These are phyloP conservation scores for Aspergillus olivimuriae DNA, from an alignment of 495 filamentous ascomycete species.

Conservation along the genomic window DNA sequence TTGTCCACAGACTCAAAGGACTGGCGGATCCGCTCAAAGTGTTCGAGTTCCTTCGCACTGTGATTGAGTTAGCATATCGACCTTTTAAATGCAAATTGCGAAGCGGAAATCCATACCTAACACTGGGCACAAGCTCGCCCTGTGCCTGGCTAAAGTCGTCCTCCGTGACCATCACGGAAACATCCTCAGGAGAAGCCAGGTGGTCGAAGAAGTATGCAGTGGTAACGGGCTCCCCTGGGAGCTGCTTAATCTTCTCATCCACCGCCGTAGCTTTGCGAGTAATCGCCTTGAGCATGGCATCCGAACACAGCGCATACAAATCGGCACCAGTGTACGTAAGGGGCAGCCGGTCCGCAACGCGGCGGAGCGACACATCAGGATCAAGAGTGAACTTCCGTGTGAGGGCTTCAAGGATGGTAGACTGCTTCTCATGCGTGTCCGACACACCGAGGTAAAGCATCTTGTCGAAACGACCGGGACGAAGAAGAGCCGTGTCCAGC, in stretches of 20 bases:
- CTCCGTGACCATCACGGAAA: conserved; percentile 78
- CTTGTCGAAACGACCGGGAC: conserved; percentile 95
- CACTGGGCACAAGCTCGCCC: conserved; percentile 80
- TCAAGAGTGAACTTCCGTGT: conserved; percentile 88
- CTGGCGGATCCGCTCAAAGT: conserved; percentile 79
- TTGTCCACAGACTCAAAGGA: conserved; percentile 63
- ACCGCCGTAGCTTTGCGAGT: conserved; percentile 81
- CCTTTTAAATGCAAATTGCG: not conserved
- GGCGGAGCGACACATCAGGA: conserved; percentile 63
- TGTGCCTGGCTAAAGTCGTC: conserved; percentile 79
- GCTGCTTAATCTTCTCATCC: conserved; percentile 69
- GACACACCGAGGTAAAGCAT: conserved; percentile 97
- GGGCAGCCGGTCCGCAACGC: conserved; percentile 71
- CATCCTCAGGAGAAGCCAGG: conserved; percentile 72
- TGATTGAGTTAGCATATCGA: conserved; percentile 14
- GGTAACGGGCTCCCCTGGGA: conserved; percentile 54
- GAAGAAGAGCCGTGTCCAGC: conserved; percentile 81
- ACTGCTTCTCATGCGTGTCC: conserved; percentile 94
- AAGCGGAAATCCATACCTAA: conserved; percentile 61
- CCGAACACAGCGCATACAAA: conserved; percentile 91
- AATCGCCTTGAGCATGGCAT: conserved; percentile 97
- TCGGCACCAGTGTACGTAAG: conserved; percentile 98
- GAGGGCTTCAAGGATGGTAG: conserved; percentile 87
- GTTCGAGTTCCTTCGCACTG: conserved; percentile 84
- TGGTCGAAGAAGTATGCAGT: conserved; percentile 96